Evolutionary conservation across 139 green algal genomes (phyloP).

Genomic region (Trebouxia sp.): DNA sequence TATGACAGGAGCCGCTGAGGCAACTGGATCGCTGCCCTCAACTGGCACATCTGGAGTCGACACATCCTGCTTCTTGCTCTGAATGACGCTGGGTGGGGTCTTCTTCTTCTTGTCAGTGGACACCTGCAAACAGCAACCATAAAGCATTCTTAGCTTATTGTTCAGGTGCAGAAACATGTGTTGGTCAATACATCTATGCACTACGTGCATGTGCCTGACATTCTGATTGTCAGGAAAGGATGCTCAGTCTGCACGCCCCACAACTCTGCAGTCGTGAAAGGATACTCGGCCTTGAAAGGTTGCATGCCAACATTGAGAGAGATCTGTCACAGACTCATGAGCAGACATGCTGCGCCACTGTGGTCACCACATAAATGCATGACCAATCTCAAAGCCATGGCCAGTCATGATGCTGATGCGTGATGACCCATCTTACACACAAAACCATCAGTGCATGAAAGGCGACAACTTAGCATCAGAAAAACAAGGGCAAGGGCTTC

Average conservation of each 20-base stretch:
- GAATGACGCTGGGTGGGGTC: background rate
- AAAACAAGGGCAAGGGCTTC: too few species aligned
- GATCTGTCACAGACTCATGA: too few species aligned
- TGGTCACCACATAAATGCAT: too few species aligned
- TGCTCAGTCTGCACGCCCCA: background rate
- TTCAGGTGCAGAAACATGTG: background rate
- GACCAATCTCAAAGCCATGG: background rate
- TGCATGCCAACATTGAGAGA: too few species aligned
- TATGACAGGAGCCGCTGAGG: background rate
- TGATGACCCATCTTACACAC: too few species aligned
- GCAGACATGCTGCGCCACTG: too few species aligned
- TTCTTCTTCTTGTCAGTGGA: slow-evolving; percentile 1
- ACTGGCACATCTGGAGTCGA: background rate
- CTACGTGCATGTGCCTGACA: background rate
- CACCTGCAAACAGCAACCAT: background rate
- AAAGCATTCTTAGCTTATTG: background rate
- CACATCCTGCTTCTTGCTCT: slow-evolving; percentile 31
- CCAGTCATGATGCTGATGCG: too few species aligned
- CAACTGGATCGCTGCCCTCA: background rate
- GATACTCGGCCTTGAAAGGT: too few species aligned
- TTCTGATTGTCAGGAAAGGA: background rate
- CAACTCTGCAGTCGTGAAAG: too few species aligned
- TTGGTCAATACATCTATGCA: background rate
- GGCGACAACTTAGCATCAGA: too few species aligned
- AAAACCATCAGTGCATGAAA: too few species aligned